Percentiles rank a stretch among this genome's conserved stretches.
Evolutionary conservation across 2,329 filamentous ascomycete genomes (phyloP).

Genomic region (Nemania serpens): DNA sequence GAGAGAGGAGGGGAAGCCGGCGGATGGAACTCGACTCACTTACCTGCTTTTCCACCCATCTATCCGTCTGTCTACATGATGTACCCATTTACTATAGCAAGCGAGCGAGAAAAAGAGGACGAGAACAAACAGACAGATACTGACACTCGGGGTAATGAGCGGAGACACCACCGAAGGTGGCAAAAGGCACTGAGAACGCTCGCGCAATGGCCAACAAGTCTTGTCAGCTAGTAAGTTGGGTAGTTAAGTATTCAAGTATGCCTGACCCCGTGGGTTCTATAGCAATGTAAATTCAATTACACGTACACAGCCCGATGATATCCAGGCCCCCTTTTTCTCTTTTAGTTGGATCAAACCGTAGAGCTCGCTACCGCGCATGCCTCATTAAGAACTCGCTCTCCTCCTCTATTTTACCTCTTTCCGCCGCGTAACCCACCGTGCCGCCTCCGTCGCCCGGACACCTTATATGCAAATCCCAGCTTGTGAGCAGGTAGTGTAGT

Average conservation of each 20-base stretch:
- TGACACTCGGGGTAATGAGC: too few relatives aligned
- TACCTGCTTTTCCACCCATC: too few relatives aligned
- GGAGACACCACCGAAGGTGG: too few relatives aligned
- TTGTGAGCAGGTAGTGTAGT: not conserved
- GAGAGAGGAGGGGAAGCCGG: not conserved
- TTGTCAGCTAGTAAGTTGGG: too few relatives aligned
- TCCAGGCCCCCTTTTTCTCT: slow-evolving; percentile 5
- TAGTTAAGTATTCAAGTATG: not conserved
- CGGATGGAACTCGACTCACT: too few relatives aligned
- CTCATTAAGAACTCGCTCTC: slow-evolving; percentile 1
- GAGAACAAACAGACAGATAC: too few relatives aligned
- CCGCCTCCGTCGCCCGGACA: not conserved
- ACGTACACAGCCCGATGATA: not conserved
- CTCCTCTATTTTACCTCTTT: not conserved
- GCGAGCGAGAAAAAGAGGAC: too few relatives aligned
- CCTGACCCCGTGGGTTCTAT: not conserved
- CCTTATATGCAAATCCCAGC: not conserved
- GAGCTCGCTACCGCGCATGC: not conserved
- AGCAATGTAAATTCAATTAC: too few relatives aligned
- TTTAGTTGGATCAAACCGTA: too few relatives aligned
- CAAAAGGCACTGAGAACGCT: too few relatives aligned
- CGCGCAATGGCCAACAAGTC: too few relatives aligned
- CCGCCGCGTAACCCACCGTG: not conserved
- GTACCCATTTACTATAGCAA: too few relatives aligned
- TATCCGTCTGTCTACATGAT: not conserved